Conservation (phyloP, 192 early-diverging fungal genomes). For the Bifiguratus adelaidae region DNA sequence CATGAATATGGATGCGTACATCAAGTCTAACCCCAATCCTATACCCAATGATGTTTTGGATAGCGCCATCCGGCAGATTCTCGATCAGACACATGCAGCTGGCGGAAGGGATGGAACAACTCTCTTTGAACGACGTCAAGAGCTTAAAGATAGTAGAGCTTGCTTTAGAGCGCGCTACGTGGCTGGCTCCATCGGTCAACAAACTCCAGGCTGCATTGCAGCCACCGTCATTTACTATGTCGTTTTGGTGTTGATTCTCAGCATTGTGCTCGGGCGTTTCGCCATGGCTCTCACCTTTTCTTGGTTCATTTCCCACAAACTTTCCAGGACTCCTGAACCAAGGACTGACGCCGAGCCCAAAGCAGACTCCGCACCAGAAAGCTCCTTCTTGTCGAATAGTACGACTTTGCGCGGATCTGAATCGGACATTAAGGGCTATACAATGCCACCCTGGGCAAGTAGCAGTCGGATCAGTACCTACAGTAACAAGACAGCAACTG, state of each 20-base stretch:
- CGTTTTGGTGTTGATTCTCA: conserved; percentile 45
- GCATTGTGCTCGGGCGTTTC: conserved; percentile 54
- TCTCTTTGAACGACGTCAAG: conserved; percentile 36
- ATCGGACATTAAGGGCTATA: too few relatives aligned
- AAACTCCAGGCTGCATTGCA: conserved; percentile 52
- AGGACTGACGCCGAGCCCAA: too few relatives aligned
- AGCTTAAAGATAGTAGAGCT: conserved; percentile 28
- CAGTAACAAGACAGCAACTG: too few relatives aligned
- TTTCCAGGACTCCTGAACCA: conserved; percentile 41
- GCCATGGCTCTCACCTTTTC: conserved; percentile 56
- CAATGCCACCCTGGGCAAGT: too few relatives aligned
- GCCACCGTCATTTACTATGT: conserved; percentile 50
- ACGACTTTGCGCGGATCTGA: too few relatives aligned
- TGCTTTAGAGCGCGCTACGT: conserved; percentile 41
- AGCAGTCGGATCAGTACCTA: too few relatives aligned
- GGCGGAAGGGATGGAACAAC: conserved; percentile 44
- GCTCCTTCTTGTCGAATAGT: too few relatives aligned
- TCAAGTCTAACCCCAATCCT: conserved; percentile 23
- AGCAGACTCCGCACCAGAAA: too few relatives aligned
- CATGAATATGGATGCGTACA: conserved; percentile 45
- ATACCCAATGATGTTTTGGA: conserved; percentile 34
- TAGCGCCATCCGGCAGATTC: conserved; percentile 36
- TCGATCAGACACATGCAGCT: too few relatives aligned
- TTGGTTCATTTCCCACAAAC: conserved; percentile 52
- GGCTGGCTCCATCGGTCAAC: conserved; percentile 50